phyloP scores from a whole-genome alignment of 108 stramenopile species.

The Skeletonema tropicum region DNA sequence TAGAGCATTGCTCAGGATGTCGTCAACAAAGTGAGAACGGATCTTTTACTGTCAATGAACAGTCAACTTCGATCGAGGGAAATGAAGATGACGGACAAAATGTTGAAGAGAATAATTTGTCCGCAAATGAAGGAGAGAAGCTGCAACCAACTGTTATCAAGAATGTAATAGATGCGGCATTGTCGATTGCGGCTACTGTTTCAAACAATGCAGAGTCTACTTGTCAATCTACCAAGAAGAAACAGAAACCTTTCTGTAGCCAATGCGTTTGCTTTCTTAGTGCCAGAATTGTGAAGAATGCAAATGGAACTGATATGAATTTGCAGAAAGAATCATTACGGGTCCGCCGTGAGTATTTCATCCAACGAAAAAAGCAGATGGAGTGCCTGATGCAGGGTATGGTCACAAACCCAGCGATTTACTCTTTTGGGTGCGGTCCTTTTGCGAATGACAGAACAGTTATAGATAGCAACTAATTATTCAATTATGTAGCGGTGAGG shows the following conservation, averaged over 20 bases:
- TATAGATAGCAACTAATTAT: not conserved
- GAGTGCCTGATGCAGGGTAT: slow-evolving; percentile 1
- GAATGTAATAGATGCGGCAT: slow-evolving; percentile 20
- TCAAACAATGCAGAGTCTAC: not conserved
- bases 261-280: slow-evolving; percentile 32
- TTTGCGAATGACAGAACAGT: not conserved
- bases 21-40: not conserved
- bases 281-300: slow-evolving; percentile 49
- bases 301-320: slow-evolving; percentile 51
- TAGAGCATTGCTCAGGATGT: slow-evolving; percentile 30
- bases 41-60: slow-evolving; percentile 1
- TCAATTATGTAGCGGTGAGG: not conserved
- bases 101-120: not conserved
- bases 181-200: slow-evolving; percentile 15
- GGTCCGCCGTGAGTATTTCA: slow-evolving; percentile 35
- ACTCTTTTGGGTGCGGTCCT: slow-evolving; percentile 20
- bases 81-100: not conserved
- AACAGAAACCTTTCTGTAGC: slow-evolving; percentile 5
- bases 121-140: not conserved
- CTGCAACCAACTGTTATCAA: not conserved
- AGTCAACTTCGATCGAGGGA: not conserved
- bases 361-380: slow-evolving; percentile 26
- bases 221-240: slow-evolving; percentile 1
- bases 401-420: not conserved
- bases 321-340: slow-evolving; percentile 37